phyloP scores from a whole-genome alignment of 305 asterid species.

The Rubia peregrina region DNA sequence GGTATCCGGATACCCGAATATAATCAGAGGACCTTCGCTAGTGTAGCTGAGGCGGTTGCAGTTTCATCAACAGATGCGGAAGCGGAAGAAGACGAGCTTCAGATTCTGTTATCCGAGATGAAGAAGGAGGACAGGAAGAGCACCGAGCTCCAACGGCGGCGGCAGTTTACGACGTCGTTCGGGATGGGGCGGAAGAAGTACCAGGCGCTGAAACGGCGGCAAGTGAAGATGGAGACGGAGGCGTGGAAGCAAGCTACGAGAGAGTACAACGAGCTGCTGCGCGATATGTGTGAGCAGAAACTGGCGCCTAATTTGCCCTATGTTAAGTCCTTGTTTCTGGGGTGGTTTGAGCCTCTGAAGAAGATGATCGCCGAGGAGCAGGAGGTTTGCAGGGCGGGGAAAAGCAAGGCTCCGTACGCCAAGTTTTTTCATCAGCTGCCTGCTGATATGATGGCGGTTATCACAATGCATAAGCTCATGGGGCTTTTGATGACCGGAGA shows the following conservation, averaged over 20 bases:
- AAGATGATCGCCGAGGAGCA: constrained; percentile 70
- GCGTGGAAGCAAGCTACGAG: constrained; percentile 88
- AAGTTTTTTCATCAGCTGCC: constrained; percentile 66
- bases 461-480: constrained; percentile 89
- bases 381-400: constrained; percentile 52
- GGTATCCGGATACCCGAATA: not conserved
- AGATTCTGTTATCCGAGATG: constrained; percentile 44
- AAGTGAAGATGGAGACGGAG: constrained; percentile 78
- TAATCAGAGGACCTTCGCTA: constrained; percentile 41
- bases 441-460: constrained; percentile 91
- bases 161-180: constrained; percentile 23
- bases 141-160: constrained; percentile 25
- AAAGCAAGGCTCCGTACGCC: constrained; percentile 45
- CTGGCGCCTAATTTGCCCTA: constrained; percentile 95
- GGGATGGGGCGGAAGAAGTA: constrained; percentile 48
- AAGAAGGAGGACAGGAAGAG: constrained; percentile 49
- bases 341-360: constrained; percentile 93
- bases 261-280: constrained; percentile 75
- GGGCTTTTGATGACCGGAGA: constrained; percentile 76
- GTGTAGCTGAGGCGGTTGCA: constrained; percentile 72
- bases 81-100: constrained; percentile 49
- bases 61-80: constrained; percentile 46
- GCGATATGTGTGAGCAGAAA: constrained; percentile 84
- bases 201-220: constrained; percentile 52
- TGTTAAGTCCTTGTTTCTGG: constrained; percentile 77